Base-by-base conservation (phyloP, 2,329 filamentous ascomycete species). In the Aspergillus fijiensis region DNA sequence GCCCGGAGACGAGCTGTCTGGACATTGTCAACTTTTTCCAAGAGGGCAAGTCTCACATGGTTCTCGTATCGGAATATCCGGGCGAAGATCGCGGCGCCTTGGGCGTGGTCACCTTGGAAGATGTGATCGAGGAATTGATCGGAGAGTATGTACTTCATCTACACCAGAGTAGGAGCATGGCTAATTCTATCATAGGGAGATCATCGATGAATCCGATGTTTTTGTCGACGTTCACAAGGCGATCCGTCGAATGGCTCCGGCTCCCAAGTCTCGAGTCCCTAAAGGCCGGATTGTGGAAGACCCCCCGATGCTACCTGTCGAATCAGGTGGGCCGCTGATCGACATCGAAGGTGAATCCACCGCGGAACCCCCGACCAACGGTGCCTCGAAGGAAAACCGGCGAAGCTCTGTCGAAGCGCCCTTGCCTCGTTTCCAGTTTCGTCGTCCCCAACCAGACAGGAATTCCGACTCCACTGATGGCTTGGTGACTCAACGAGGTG, bases 21-120 rank as follows among this genome's bases (percentile, higher is more conserved):
- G 95, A 99, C 75, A 98, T 99, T 70, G 92, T 99, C 79, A 99
- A 99, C 79, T 99, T 97, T 77, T 99, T 99, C 81, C 95, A 99
- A 76, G 95, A 99, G 80, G 95, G 95, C 69, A 99, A 99, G 76
- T 96, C 93, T 1, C 95, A 99, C 76, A 96, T 99, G 93, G 94
- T 98, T 0, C 82, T 99, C 29, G 95, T 98, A 9, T 97, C 94
- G 0, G 91, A 96, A 70, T 85, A 80, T 65, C 95, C 95, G 1
- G 93, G 94, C n/a, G 91, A 96, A 66, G 89, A 96, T 70, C 88
- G 90, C 69, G 95, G 95, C 50, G 92, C 93, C 5, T 81, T 96
- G 12, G 95, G 95, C 58, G 95, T 99, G 3, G 92, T 99, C 16
- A 99, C 95, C 0, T 80, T 99, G 2, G 95, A 99, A 75, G 95